These are phyloP conservation scores for Anacardium occidentale DNA, from an alignment of 345 rosid genomes.

Conservation along the genomic window DNA sequence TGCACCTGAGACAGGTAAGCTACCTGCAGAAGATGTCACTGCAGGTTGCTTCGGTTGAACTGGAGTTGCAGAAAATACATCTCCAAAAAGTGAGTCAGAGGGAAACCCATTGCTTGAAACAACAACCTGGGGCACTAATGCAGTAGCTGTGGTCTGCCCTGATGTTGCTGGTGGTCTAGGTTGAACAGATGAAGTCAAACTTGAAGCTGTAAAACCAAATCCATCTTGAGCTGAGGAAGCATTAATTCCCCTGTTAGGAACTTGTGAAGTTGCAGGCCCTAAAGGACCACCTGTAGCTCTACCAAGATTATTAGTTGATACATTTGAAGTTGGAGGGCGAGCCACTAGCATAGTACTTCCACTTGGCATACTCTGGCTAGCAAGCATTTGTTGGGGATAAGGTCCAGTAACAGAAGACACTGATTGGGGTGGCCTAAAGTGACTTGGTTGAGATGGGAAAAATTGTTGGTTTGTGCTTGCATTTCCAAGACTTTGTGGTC, in stretches of 20 bases:
- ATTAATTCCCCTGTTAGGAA: slow-evolving; percentile 29
- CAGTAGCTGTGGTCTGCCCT: slow-evolving; percentile 38
- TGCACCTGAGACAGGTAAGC: slow-evolving; percentile 44
- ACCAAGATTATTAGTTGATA: slow-evolving; percentile 53
- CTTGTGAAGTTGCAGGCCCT: slow-evolving; percentile 39
- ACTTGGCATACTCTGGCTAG: slow-evolving; percentile 45
- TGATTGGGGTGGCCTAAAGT: slow-evolving; percentile 49
- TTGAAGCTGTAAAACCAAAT: slow-evolving; percentile 47
- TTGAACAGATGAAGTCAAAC: slow-evolving; percentile 41
- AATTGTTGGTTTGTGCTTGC: slow-evolving; percentile 55
- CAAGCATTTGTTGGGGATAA: slow-evolving; percentile 45
- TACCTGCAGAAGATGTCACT: slow-evolving; percentile 37
- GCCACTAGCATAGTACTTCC: slow-evolving; percentile 43
- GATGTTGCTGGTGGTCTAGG: slow-evolving; percentile 54
- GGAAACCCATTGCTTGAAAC: slow-evolving; percentile 74
- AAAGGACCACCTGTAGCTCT: slow-evolving; percentile 44
- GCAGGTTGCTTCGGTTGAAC: slow-evolving; percentile 49
- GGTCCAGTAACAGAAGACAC: slow-evolving; percentile 28
- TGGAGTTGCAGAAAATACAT: slow-evolving; percentile 66
- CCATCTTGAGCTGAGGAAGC: slow-evolving; percentile 48
- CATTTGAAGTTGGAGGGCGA: slow-evolving; percentile 49
- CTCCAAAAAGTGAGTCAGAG: slow-evolving; percentile 72
- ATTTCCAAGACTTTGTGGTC: slow-evolving; percentile 51
- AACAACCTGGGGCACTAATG: slow-evolving; percentile 37
- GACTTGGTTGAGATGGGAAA: slow-evolving; percentile 54